phyloP scores from a whole-genome alignment of 2,329 filamentous ascomycete species.

The Penicillium sp. region DNA sequence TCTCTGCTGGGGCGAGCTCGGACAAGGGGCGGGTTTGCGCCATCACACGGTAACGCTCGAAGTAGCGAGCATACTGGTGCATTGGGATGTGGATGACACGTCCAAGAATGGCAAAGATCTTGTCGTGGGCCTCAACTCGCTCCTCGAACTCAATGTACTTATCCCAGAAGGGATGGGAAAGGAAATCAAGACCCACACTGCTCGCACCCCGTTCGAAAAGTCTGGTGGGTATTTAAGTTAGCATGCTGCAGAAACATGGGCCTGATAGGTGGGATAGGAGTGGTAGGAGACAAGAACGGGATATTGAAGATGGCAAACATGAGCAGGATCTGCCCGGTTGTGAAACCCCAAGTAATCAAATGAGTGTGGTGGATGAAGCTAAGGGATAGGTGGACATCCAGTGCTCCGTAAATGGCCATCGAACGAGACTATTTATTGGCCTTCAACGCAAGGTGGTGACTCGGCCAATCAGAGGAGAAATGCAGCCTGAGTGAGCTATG shows the following conservation, averaged over 20 bases:
- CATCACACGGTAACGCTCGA: constrained; percentile 80
- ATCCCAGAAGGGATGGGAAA: constrained; percentile 96
- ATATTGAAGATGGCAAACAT: constrained; percentile 43
- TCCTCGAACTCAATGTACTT: constrained; percentile 98
- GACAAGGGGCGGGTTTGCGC: constrained; percentile 68
- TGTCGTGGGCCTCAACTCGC: constrained; percentile 77
- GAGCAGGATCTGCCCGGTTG: constrained; percentile 38
- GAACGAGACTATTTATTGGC: constrained; percentile 32
- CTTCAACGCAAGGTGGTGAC: constrained; percentile 29
- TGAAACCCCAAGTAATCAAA: constrained; percentile 37
- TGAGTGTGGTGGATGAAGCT: constrained; percentile 35
- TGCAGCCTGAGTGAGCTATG: constrained; percentile 51
- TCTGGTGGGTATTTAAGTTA: constrained; percentile 53
- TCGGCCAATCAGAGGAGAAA: constrained; percentile 42
- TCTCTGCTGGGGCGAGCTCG: constrained; percentile 69
- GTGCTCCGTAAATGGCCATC: constrained; percentile 35
- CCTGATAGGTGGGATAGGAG: constrained; percentile 30
- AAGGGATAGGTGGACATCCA: constrained; percentile 25
- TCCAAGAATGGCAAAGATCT: constrained; percentile 77
- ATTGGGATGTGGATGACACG: constrained; percentile 87
- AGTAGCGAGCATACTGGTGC: constrained; percentile 94
- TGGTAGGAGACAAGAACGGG: constrained; percentile 33
- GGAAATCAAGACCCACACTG: constrained; percentile 85
- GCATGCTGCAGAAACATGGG: constrained; percentile 26
- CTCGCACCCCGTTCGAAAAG: constrained; percentile 87